Evolutionary conservation across 495 filamentous ascomycete genomes (phyloP).

Genomic region (Parmelia sp.): DNA sequence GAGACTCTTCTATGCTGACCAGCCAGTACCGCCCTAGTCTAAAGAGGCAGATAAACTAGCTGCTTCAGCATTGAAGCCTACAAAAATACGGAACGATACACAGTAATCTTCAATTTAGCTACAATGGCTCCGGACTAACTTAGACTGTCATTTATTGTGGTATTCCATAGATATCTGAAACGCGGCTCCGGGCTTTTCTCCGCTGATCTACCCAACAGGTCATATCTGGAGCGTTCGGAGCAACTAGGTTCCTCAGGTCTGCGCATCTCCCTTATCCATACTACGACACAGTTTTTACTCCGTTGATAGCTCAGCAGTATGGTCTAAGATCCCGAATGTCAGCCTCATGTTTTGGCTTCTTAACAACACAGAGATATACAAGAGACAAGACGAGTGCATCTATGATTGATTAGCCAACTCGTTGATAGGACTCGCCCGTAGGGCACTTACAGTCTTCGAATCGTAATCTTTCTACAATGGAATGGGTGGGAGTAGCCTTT

Average conservation of each 20-base stretch:
- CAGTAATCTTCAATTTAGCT: background rate
- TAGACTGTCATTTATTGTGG: background rate
- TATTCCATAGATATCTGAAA: background rate
- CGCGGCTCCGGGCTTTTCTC: background rate
- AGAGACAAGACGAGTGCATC: constrained; percentile 11
- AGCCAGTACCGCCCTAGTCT: background rate
- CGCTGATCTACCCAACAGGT: background rate
- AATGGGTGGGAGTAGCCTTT: constrained; percentile 1
- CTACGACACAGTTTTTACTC: constrained; percentile 2
- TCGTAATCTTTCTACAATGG: background rate
- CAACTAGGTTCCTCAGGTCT: constrained; percentile 1
- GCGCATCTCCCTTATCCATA: background rate
- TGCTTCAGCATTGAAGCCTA: background rate
- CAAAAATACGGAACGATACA: background rate
- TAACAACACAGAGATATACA: background rate
- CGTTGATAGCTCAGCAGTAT: constrained; percentile 5
- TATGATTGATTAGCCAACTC: constrained; percentile 6
- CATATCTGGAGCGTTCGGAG: constrained; percentile 1
- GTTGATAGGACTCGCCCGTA: background rate
- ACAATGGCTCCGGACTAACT: background rate
- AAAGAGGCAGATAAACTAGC: background rate
- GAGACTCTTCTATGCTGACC: constrained; percentile 6
- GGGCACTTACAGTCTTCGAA: constrained; percentile 11
- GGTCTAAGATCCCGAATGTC: background rate
- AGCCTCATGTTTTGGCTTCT: background rate